Conservation (phyloP, 192 early-diverging fungal genomes). For the Coemansia reversa region DNA sequence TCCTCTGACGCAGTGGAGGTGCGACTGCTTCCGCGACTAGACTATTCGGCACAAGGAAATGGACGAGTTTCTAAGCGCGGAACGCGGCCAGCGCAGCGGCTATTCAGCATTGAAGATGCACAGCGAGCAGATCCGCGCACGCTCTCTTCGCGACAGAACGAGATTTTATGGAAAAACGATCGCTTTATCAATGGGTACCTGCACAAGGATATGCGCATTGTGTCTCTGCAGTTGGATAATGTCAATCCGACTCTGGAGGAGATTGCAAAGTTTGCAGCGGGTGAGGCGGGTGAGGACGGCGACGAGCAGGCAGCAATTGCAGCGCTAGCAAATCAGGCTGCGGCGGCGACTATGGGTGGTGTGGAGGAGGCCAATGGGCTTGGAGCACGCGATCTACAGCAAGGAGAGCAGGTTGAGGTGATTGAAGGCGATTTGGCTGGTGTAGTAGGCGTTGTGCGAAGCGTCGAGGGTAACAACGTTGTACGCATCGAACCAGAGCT, state of each 20-base stretch:
- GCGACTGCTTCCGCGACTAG: constrained; percentile 73
- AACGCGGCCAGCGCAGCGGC: constrained; percentile 67
- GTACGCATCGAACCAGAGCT: constrained; percentile 69
- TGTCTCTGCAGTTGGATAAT: constrained; percentile 62
- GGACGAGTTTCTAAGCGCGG: constrained; percentile 47
- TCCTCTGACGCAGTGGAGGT: constrained; percentile 65
- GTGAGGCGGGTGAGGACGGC: constrained; percentile 63
- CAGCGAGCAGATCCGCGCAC: constrained; percentile 58
- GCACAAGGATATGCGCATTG: constrained; percentile 75
- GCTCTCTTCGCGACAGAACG: constrained; percentile 59
- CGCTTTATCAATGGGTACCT: constrained; percentile 76
- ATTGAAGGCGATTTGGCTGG: constrained; percentile 80
- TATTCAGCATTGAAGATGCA: constrained; percentile 63
- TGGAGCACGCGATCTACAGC: constrained; percentile 59
- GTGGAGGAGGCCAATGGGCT: constrained; percentile 52
- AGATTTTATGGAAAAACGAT: constrained; percentile 61
- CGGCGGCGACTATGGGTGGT: constrained; percentile 36
- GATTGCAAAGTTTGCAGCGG: constrained; percentile 70
- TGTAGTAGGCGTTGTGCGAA: constrained; percentile 71
- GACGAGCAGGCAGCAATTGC: constrained; percentile 64
- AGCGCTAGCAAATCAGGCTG: constrained; percentile 57
- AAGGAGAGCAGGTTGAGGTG: constrained; percentile 87
- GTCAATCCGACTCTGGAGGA: constrained; percentile 92
- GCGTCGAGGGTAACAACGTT: constrained; percentile 65
- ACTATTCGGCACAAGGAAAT: constrained; percentile 44